Evolutionary conservation across 352 stramenopile species (phyloP).

Genomic region (Globisporangium cederbergense): DNA sequence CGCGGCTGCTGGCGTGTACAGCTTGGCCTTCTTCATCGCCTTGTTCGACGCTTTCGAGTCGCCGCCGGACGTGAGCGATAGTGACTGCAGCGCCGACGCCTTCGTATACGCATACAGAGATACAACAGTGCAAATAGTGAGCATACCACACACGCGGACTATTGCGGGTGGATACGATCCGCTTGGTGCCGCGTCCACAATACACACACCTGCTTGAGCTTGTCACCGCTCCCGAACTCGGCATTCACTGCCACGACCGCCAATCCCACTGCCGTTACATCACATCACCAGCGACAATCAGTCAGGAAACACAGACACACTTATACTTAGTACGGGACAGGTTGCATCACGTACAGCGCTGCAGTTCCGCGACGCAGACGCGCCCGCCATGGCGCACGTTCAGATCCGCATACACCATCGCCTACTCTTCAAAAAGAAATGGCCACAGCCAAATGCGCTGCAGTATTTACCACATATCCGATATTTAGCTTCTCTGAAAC

Average conservation of each 20-base stretch:
- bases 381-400: conserved; percentile 53
- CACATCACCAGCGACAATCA: no score
- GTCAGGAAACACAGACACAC: no score
- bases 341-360: conserved; percentile 41
- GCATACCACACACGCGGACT: neutral
- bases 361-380: conserved; percentile 54
- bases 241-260: conserved; percentile 56
- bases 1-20: conserved; percentile 40
- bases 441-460: neutral
- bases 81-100: conserved; percentile 23
- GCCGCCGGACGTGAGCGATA: conserved; percentile 37
- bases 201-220: conserved; percentile 42
- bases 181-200: neutral
- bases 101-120: conserved; percentile 3
- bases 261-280: conserved; percentile 50
- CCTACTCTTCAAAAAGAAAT: neutral
- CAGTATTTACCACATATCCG: neutral
- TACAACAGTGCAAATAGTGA: neutral
- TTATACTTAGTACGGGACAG: no score
- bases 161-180: neutral
- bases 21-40: conserved; percentile 59
- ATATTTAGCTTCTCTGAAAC: neutral
- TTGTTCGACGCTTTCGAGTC: conserved; percentile 21
- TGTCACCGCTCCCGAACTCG: conserved; percentile 45
- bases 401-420: conserved; percentile 71